Evolutionary conservation across 495 filamentous ascomycete genomes (phyloP).

Genomic region (Penicillium atrosanguineum): DNA sequence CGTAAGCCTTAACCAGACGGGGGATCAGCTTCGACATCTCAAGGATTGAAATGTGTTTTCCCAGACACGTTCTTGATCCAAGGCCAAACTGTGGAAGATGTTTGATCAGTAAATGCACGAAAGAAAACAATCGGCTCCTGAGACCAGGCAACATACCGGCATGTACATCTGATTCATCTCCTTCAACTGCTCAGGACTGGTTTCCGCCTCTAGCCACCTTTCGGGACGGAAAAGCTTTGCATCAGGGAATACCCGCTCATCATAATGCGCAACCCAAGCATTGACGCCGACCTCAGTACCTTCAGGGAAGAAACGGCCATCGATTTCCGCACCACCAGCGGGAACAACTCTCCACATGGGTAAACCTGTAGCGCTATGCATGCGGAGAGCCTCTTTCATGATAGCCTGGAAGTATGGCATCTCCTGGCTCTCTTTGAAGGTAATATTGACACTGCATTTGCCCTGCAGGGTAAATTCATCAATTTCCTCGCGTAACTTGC

Average conservation of each 20-base stretch:
- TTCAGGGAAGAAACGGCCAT: constrained; percentile 34
- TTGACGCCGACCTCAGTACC: constrained; percentile 53
- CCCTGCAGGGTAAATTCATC: constrained; percentile 30
- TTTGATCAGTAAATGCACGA: background rate
- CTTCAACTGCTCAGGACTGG: constrained; percentile 27
- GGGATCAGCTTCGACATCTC: constrained; percentile 51
- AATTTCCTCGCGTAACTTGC: constrained; percentile 45
- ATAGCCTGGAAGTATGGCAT: constrained; percentile 49
- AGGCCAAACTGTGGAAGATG: constrained; percentile 39
- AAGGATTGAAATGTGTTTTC: constrained; percentile 47
- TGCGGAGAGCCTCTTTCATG: constrained; percentile 44
- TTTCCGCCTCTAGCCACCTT: constrained; percentile 37
- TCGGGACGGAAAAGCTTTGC: constrained; percentile 34
- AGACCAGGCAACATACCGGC: constrained; percentile 30
- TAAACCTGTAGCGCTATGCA: constrained; percentile 40
- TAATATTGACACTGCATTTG: constrained; percentile 26
- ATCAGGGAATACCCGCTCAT: constrained; percentile 46
- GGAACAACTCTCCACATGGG: constrained; percentile 42
- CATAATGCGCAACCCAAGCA: constrained; percentile 50
- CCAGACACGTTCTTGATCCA: constrained; percentile 45
- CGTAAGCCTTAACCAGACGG: constrained; percentile 41
- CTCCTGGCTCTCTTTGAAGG: constrained; percentile 50
- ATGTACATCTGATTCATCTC: constrained; percentile 45
- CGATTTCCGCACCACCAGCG: constrained; percentile 34
- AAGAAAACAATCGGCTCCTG: too few relatives aligned